A percentile compares a stretch with the other conserved stretches of the same genome.
Conservation (phyloP, 306 rosid genomes). For the Cicer cuneatum region DNA sequence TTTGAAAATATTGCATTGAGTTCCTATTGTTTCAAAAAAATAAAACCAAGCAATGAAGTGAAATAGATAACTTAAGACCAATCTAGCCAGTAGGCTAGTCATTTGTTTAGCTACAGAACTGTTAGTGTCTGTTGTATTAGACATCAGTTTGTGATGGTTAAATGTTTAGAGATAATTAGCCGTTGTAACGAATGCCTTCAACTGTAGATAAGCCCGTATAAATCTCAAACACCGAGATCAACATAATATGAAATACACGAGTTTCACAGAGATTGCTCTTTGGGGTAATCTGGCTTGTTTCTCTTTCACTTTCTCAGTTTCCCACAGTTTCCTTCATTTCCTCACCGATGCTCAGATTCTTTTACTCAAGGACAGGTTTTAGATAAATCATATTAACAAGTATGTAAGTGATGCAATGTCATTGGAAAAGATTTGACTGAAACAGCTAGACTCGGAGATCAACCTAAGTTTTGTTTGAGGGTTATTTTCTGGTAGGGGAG, state of each 20-base stretch:
- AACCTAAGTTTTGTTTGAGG: not conserved
- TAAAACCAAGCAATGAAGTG: conserved; percentile 34
- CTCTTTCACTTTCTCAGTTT: not conserved
- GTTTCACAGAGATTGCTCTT: not conserved
- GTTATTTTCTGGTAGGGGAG: conserved; percentile 4
- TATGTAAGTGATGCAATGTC: conserved; percentile 2
- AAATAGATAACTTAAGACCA: not conserved
- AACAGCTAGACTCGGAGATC: conserved; percentile 19
- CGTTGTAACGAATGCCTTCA: not conserved
- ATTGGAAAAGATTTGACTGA: conserved; percentile 21
- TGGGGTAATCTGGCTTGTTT: not conserved
- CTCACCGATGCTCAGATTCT: not conserved
- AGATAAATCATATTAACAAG: conserved; percentile 2
- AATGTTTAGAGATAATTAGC: not conserved
- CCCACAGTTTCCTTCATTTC: not conserved
- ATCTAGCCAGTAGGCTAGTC: not conserved
- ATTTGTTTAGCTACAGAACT: conserved; percentile 11
- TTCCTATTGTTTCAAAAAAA: conserved; percentile 59
- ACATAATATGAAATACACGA: not conserved
- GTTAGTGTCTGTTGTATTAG: not conserved
- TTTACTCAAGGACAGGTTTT: not conserved
- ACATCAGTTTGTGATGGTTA: not conserved
- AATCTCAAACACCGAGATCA: not conserved
- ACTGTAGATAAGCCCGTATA: not conserved
- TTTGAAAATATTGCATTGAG: conserved; percentile 93